Base-by-base conservation (phyloP, 176 grass and related monocot genomes). In the Elaeis guineensis region DNA sequence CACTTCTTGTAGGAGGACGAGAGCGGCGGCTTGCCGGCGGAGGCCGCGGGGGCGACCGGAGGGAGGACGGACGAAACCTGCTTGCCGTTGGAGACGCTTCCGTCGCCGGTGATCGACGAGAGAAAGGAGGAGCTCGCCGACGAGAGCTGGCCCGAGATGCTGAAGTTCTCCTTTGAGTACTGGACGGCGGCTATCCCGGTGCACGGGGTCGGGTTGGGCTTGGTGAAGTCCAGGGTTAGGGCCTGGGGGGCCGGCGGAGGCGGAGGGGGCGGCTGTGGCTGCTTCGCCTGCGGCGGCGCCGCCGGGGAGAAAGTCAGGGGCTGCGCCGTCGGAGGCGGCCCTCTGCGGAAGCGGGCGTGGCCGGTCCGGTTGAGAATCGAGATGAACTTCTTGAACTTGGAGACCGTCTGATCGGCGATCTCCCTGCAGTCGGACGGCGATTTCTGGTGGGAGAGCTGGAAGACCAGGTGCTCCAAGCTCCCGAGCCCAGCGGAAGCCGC, bases 361-460 rank as follows among this genome's bases (percentile, higher is more conserved):
- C 57, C 57, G 4, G 57, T 59, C 14, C 57, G 57, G 25, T 59
- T 26, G 57, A 59, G 57, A 15, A 59, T 30, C 8, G 57, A 59
- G 21, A 59, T 59, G 22, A 59, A 21, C 15, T 59, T 59, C 16
- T 59, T 59, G 57, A 59, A 59, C 57, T 59, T 59, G 57, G 57
- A 59, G 22, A 59, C 57, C 22, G 57, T 59, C 8, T 26, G 22
- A 26, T 59, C 57, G 14, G 57, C 25, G 57, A 59, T 59, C 57
- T 59, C 57, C 1, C 25, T 21, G 57, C 24, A 59, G 57, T 68
- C 65, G 25, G 25, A 9, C 24, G 35, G 35, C 11, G 35, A 44
- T 2, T 54, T 30, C 6, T 50, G 65, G 18, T 55, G 26, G 17
- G 65, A 56, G 12, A 68, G 65, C 14, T 56, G 65, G 26, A 23